phyloP scores from a whole-genome alignment of 345 rosid species.

The Microthlaspi erraticum region DNA sequence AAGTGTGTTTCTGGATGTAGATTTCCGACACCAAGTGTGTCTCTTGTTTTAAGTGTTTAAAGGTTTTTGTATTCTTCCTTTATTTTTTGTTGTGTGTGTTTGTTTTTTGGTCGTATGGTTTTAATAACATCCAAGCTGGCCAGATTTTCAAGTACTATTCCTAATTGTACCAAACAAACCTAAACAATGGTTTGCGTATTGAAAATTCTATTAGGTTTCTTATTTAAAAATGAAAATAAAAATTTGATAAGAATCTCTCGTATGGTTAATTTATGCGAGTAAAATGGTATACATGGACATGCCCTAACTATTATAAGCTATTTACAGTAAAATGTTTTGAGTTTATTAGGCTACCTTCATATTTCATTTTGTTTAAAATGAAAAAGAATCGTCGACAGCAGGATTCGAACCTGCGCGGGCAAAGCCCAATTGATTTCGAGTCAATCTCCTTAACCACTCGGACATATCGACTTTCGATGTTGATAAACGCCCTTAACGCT shows the following conservation, averaged over 20 bases:
- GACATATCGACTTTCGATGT: conserved; percentile 27
- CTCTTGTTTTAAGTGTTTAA: not conserved
- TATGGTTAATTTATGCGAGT: too few species aligned
- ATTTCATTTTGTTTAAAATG: not conserved
- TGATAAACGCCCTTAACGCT: too few species aligned
- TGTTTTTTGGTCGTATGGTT: conserved; percentile 22
- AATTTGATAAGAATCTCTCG: too few species aligned
- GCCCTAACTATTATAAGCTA: too few species aligned
- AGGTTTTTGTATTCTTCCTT: conserved; percentile 36
- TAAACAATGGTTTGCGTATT: too few species aligned
- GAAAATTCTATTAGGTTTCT: too few species aligned
- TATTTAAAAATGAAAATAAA: too few species aligned
- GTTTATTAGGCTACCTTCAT: too few species aligned
- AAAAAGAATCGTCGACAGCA: conserved; percentile 31
- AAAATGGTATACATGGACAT: too few species aligned
- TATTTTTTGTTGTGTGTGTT: too few species aligned
- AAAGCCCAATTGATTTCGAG: conserved; percentile 99
- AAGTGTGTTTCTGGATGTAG: conserved; percentile 40
- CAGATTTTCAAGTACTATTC: not conserved
- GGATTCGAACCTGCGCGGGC: conserved; percentile 87
- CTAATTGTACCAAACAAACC: too few species aligned
- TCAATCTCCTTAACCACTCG: conserved; percentile 88
- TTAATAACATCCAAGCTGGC: conserved; percentile 29
- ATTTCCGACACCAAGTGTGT: conserved; percentile 35
- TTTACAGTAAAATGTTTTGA: too few species aligned